These are phyloP conservation scores for Reticulomyxa filosa DNA, from an alignment of 78 protist genomes.

Conservation along the genomic window DNA sequence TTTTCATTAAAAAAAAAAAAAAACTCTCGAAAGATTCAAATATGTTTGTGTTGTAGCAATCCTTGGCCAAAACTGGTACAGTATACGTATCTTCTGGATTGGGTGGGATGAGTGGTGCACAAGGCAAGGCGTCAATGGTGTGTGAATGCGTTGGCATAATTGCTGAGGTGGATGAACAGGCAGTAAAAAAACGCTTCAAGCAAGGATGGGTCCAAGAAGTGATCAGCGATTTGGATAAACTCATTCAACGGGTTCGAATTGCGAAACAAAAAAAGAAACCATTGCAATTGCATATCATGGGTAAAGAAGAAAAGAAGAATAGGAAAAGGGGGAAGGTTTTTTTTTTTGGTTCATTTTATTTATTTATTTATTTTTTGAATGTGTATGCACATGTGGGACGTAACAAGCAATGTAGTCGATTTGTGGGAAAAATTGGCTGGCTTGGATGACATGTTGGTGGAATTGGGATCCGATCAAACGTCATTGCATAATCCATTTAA, in stretches of 20 bases:
- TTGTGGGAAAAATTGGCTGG: slow-evolving; percentile 43
- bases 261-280: slow-evolving; percentile 11
- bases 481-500: slow-evolving; percentile 68
- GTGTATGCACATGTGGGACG: too few species aligned
- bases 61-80: too few species aligned
- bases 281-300: slow-evolving; percentile 48
- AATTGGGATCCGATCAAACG: slow-evolving; percentile 70
- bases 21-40: too few species aligned
- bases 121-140: slow-evolving; percentile 54
- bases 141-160: slow-evolving; percentile 44
- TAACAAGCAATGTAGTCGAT: slow-evolving; percentile 59
- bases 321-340: too few species aligned
- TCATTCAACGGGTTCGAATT: slow-evolving; percentile 18
- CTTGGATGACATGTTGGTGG: slow-evolving; percentile 26
- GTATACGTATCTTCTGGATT: slow-evolving; percentile 67
- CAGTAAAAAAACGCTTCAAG: slow-evolving; percentile 35
- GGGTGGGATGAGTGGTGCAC: slow-evolving; percentile 79
- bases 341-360: too few species aligned
- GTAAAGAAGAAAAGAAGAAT: too few species aligned
- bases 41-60: too few species aligned
- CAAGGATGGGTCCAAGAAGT: slow-evolving; percentile 44
- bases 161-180: slow-evolving; percentile 52
- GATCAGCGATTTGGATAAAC: slow-evolving; percentile 15
- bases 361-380: too few species aligned
- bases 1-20: too few species aligned